Evolutionary conservation across 2,329 filamentous ascomycete genomes (phyloP).

Genomic region (Bipolaris bicolor): DNA sequence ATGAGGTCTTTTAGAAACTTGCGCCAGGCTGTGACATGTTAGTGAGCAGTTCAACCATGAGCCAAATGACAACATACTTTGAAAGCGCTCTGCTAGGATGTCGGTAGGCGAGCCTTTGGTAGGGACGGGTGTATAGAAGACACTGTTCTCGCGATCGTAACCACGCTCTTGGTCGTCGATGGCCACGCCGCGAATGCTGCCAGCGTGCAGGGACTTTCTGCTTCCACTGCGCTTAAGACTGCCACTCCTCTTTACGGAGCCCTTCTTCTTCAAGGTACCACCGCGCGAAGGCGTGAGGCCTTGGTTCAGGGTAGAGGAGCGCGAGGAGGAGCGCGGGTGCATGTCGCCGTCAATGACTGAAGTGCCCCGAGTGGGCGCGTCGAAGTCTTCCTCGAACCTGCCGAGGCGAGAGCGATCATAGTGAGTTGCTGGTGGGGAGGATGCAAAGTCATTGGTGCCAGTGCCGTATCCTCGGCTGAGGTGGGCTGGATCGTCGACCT

Average conservation of each 20-base stretch:
- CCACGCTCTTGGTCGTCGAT: conserved; percentile 74
- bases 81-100: conserved; percentile 82
- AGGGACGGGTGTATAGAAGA: conserved; percentile 88
- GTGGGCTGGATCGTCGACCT: conserved; percentile 45
- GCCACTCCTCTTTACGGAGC: conserved; percentile 72
- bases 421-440: conserved; percentile 38
- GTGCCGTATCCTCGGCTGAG: conserved; percentile 45
- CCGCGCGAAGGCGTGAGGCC: conserved; percentile 61
- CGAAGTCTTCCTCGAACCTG: conserved; percentile 74
- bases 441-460: conserved; percentile 49
- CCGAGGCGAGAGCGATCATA: conserved; percentile 45
- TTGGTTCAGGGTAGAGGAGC: conserved; percentile 50
- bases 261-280: conserved; percentile 89
- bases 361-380: conserved; percentile 69
- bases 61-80: conserved; percentile 64
- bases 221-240: conserved; percentile 83
- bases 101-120: conserved; percentile 89
- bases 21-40: conserved; percentile 76
- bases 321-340: conserved; percentile 68
- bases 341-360: conserved; percentile 63
- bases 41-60: conserved; percentile 13
- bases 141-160: conserved; percentile 72
- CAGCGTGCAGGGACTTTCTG: conserved; percentile 79
- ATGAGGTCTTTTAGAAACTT: conserved; percentile 95
- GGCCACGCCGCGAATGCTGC: conserved; percentile 81